phyloP scores from a whole-genome alignment of 2,329 filamentous ascomycete species.

The Pseudocercospora eumusae region DNA sequence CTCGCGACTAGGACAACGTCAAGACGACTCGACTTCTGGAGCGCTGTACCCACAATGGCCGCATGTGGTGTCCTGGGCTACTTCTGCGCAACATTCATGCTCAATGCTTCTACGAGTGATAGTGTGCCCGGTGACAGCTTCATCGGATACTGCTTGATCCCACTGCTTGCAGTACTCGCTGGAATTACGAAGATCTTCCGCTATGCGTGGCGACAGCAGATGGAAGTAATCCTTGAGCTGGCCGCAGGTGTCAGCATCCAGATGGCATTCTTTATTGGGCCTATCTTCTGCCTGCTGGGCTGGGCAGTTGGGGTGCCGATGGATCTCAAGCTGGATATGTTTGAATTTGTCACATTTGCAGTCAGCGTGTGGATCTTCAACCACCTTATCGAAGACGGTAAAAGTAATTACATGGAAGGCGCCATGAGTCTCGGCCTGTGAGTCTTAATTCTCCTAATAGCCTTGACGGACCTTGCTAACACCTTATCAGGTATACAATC shows the following conservation, averaged over 20 bases:
- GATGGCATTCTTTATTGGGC: constrained; percentile 10
- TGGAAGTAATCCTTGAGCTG: constrained; percentile 10
- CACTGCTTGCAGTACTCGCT: background rate
- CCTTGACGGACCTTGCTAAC: background rate
- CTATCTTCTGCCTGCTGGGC: constrained; percentile 4
- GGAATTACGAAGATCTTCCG: constrained; percentile 3
- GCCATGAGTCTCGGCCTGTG: constrained; percentile 13
- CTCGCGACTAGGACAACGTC: background rate
- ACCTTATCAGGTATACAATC: background rate
- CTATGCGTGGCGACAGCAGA: constrained; percentile 9
- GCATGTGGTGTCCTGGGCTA: background rate
- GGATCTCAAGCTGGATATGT: constrained; percentile 2
- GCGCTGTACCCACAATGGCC: constrained; percentile 1
- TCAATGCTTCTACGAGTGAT: background rate
- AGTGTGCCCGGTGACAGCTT: constrained; percentile 5
- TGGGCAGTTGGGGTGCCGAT: constrained; percentile 11
- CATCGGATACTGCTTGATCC: constrained; percentile 10
- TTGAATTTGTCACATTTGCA: constrained; percentile 11
- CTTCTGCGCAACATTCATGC: constrained; percentile 1
- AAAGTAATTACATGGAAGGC: constrained; percentile 14
- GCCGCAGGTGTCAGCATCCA: constrained; percentile 9
- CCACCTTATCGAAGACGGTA: constrained; percentile 8
- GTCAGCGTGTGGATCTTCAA: constrained; percentile 13
- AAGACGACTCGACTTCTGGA: constrained; percentile 1
- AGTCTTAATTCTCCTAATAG: background rate